Base-by-base conservation (phyloP, 305 asterid species). In the Ajuga reptans region DNA sequence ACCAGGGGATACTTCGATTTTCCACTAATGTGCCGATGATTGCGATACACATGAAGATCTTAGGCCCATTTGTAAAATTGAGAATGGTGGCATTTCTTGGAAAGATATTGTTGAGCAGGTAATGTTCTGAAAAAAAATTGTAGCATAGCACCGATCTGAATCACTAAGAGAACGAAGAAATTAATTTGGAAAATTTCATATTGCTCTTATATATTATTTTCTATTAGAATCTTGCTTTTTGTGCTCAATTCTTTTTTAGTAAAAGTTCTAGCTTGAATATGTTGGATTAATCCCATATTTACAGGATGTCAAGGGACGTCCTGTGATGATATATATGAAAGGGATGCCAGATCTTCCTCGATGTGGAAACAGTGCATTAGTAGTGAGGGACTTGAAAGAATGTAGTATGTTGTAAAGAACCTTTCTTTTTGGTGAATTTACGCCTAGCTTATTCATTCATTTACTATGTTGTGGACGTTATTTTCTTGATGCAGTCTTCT, bases 271-370 rank as follows among this genome's bases (percentile, higher is more conserved):
- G 50, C 55, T 68, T 69, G 36, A 68, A 36, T 72, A 15, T 78
- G 39, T 47, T 64, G 54, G 68, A 34, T 66, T 24, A 46, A 52
- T 67, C 69, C 64, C 53, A 50, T 75, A 39, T 57, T 68, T 86
- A 34, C 84, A 93, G 97, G 97, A 93, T 82, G 81, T 93, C 52
- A 91, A 89, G 75, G 99, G 87, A 77, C 86, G 89, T 78, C 96
- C 95, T 50, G 96, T 93, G 69, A 89, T 93, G 96, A 82, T 93
- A 75, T 91, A 93, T 90, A 93, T 93, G 99, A 93, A 93, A 83
- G 96, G 99, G 60, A 84, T 89, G 71, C 96, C 96, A 3, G 93
- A 86, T 2, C 82, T 72, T 63, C 99, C 99, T 65, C 90, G 89
- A 75, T 93, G 97, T 81, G 99, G 99, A 72, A 89, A 90, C 85